These are phyloP conservation scores for Candida peoriensis DNA, from an alignment of 805 yeast genomes.

Conservation along the genomic window DNA sequence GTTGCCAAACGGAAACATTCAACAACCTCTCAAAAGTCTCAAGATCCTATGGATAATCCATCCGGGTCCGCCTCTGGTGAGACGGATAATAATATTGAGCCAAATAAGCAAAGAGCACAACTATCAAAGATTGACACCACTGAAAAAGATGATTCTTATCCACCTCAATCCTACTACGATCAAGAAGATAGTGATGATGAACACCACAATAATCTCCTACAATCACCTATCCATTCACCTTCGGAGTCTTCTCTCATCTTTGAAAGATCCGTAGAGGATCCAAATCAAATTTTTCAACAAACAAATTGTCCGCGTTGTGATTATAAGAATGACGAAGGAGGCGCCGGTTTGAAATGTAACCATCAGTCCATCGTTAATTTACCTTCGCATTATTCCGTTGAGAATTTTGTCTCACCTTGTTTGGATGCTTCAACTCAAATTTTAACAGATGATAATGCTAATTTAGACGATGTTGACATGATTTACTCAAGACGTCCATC, in stretches of 20 bases:
- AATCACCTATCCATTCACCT: slow-evolving; percentile 5
- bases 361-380: slow-evolving; percentile 28
- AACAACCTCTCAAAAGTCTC: not conserved
- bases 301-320: slow-evolving; percentile 25
- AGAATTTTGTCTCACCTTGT: slow-evolving; percentile 77
- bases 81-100: too few species aligned
- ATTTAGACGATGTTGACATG: slow-evolving; percentile 67
- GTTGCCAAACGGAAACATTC: not conserved
- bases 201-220: not conserved
- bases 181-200: too few species aligned
- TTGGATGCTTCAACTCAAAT: slow-evolving; percentile 72
- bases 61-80: too few species aligned
- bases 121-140: not conserved
- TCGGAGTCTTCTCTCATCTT: slow-evolving; percentile 45
- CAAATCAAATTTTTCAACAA: slow-evolving; percentile 27
- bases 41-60: not conserved
- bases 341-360: slow-evolving; percentile 17
- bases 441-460: slow-evolving; percentile 47
- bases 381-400: slow-evolving; percentile 39
- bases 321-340: slow-evolving; percentile 12
- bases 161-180: not conserved
- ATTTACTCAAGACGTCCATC: slow-evolving; percentile 59
- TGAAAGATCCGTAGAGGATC: slow-evolving; percentile 65
- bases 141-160: not conserved
- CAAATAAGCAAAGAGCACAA: too few species aligned